Evolutionary conservation across 495 filamentous ascomycete genomes (phyloP).

Genomic region (Aspergillus diversus): DNA sequence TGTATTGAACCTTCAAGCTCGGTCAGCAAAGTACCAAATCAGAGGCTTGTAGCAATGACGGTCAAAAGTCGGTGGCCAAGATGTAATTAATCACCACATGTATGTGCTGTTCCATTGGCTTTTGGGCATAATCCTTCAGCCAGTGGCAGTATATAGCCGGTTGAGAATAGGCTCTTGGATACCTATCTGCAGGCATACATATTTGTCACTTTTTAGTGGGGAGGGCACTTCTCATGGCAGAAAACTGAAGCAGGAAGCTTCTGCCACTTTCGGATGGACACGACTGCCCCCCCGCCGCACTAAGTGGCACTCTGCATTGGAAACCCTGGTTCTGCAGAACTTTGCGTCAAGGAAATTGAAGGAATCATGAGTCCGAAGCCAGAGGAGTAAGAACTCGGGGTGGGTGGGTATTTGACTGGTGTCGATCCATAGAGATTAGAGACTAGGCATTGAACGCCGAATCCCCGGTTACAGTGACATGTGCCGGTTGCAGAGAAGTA

Average conservation of each 20-base stretch:
- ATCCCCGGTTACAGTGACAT: neutral
- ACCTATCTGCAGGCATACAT: slow-evolving; percentile 5
- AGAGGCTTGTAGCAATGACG: neutral
- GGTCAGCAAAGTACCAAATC: neutral
- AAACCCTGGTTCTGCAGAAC: slow-evolving; percentile 2
- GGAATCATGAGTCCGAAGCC: too few species aligned
- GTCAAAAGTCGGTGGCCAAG: slow-evolving; percentile 6
- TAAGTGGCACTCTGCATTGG: neutral
- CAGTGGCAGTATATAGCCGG: neutral
- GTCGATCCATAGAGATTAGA: neutral
- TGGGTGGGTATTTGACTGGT: neutral
- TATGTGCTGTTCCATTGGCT: neutral
- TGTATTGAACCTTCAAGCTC: neutral
- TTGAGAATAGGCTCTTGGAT: neutral
- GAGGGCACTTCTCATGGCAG: neutral
- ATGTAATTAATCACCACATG: neutral
- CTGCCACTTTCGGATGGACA: neutral
- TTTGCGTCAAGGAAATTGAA: neutral
- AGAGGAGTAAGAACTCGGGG: too few species aligned
- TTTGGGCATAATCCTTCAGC: neutral
- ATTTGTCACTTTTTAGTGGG: slow-evolving; percentile 9
- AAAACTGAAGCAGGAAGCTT: neutral
- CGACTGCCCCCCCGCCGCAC: neutral
- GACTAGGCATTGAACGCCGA: neutral
- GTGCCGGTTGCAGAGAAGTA: neutral